phyloP scores from a whole-genome alignment of 164 flowering plant genomes.

The Buxus sempervirens region DNA sequence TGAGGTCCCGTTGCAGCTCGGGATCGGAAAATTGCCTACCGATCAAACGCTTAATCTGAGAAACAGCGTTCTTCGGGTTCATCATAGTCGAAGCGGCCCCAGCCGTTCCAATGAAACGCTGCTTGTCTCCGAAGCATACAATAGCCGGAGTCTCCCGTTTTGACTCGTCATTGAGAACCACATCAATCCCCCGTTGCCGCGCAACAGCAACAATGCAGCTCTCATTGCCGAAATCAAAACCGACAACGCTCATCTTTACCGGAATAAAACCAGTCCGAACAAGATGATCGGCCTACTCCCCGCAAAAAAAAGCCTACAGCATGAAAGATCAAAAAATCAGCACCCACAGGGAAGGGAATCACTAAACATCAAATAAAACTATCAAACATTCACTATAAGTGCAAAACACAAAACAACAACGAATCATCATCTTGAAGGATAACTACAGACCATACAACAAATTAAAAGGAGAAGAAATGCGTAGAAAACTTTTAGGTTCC shows the following conservation, averaged over 20 bases:
- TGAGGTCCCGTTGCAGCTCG: constrained; percentile 74
- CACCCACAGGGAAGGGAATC: too few relatives aligned
- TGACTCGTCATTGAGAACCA: constrained; percentile 94
- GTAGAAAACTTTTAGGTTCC: too few relatives aligned
- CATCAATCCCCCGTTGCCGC: constrained; percentile 90
- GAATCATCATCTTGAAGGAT: too few relatives aligned
- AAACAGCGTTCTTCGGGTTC: constrained; percentile 82
- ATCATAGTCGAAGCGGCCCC: constrained; percentile 85
- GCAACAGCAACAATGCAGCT: constrained; percentile 92
- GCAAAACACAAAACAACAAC: neutral
- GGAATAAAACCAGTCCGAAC: neutral
- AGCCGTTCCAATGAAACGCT: constrained; percentile 88
- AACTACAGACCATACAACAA: too few relatives aligned
- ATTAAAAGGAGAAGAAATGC: too few relatives aligned
- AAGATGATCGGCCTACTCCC: neutral
- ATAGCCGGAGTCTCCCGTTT: constrained; percentile 95
- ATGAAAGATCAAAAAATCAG: too few relatives aligned
- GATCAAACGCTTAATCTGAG: constrained; percentile 78
- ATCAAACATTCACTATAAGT: neutral
- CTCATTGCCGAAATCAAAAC: constrained; percentile 94
- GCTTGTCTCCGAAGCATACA: constrained; percentile 93
- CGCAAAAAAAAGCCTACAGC: neutral
- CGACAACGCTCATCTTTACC: constrained; percentile 86
- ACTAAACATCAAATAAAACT: neutral
- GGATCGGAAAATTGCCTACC: constrained; percentile 80